Evolutionary conservation across 495 filamentous ascomycete genomes (phyloP), one percentile per base, ranked within the genome.

Genomic region (Glarea lozoyensis): DNA sequence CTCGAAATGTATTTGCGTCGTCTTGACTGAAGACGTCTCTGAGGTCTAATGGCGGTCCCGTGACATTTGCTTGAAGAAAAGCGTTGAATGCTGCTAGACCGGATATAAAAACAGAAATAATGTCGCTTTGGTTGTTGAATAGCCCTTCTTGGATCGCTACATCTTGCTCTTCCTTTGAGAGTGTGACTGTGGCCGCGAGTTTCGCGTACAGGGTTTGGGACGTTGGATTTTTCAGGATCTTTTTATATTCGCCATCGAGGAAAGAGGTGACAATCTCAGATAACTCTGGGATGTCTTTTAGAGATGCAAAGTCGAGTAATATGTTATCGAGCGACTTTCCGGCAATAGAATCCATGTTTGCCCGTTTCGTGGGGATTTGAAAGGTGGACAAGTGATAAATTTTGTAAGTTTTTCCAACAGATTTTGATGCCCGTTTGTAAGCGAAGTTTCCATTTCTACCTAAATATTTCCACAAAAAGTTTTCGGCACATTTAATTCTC

Each of bases 51-150:
- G 53, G 49, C 13, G 55, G 93, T 0, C 92, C 92, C 11, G 92
- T 96, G 39, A 96, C 84, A 59, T 87, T 97, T 1, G 80, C 79
- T 51, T 97, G 92, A 16, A 96, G 60, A 59, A 97, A 97, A n/a
- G 78, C 75, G 54, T 84, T 73, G 16, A 96, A 67, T 0, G 87
- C 80, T 1, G 82, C 80, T n/a, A 58, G 45, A n/a, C 55, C 55
- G 13, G 37, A 35, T 13, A 57, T 35, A 1, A 56, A 24, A 10
- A 53, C 40, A 16, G 30, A 21, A 12, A 46, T 27, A 18, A 23
- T 17, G 11, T 19, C 24, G 3, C 22, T 13, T 4, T 38, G 24
- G 18, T 17, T 27, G 12, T 41, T 20, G 3, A 50, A 40, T 4
- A 15, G n/a, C 4, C 12, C 32, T 10, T 49, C 33, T 20, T 43